Conservation (phyloP, 495 filamentous ascomycete genomes). For the Antarctomyces pellizariae region DNA sequence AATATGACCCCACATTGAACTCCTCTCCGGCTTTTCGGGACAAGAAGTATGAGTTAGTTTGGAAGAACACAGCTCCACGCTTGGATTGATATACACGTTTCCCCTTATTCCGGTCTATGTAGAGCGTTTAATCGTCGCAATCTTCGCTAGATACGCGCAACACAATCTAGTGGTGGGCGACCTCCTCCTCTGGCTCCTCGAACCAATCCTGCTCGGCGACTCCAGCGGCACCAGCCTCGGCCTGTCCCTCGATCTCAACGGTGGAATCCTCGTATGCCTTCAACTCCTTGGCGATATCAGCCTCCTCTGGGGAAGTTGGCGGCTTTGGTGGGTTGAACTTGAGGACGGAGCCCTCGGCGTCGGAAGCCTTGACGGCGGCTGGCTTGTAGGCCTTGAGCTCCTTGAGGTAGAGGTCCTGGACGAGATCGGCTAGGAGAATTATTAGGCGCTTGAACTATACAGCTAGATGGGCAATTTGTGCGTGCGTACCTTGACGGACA, state of each 20-base stretch:
- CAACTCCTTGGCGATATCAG: constrained; percentile 69
- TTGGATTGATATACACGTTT: too few species aligned
- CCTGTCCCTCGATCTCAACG: constrained; percentile 88
- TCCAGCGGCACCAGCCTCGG: constrained; percentile 20
- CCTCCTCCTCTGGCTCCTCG: constrained; percentile 34
- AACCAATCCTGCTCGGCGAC: constrained; percentile 48
- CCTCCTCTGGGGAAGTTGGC: constrained; percentile 74
- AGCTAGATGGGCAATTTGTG: neutral
- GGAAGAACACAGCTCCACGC: too few species aligned
- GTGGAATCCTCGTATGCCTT: constrained; percentile 80
- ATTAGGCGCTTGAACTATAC: neutral
- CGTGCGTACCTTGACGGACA: constrained; percentile 42
- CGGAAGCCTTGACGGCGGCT: constrained; percentile 54
- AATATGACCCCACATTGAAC: too few species aligned
- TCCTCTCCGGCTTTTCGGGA: too few species aligned
- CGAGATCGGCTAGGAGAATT: constrained; percentile 48
- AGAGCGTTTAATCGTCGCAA: too few species aligned
- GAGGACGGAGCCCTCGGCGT: constrained; percentile 77
- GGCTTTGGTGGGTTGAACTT: constrained; percentile 59
- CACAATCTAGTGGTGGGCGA: constrained; percentile 11
- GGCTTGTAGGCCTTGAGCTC: constrained; percentile 90
- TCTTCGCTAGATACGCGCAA: too few species aligned
- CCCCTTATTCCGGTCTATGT: too few species aligned
- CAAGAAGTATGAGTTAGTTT: too few species aligned
- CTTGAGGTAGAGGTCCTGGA: constrained; percentile 90